Evolutionary conservation across 1,139 yeast genomes (phyloP), one percentile per base, ranked within the genome.

Genomic region (Saccharomyces pastorianus): DNA sequence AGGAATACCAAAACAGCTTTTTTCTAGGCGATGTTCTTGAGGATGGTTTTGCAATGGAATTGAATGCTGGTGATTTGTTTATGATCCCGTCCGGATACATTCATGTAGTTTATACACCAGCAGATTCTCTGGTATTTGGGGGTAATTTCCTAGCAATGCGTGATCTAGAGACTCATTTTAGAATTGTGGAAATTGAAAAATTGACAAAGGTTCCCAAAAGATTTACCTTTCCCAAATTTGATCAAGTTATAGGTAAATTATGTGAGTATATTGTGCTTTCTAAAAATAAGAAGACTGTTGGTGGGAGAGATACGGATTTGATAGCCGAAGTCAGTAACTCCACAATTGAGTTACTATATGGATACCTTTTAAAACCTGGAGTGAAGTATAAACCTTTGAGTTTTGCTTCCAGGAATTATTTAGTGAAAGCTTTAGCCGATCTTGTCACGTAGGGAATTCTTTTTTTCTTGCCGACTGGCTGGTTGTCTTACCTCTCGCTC

Each of bases 31-130:
- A 83, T 50, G 71, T 69, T 44, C 50, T 69, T 23, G 66, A 64
- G 42, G 57, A 73, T 26, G 91, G 96, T 3, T 75, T 86, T 54
- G 81, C 82, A 54, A 84, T 87, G n/a, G 79, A 81, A 11, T 71
- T 90, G 27, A 60, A 65, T 0, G 76, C 80, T 1, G 96, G 96
- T 0, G 96, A 90, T 66, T 77, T 89, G 27, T 77, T 90, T 69
- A 75, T 89, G 14, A 85, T 90, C 14, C 96, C 97, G 1, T 83
- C 95, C 52, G 96, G 96, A 0, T 90, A 96, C 95, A 89, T 90
- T 52, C 97, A 90, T 69, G 85, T 95, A 0, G 97, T 90, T 0
- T 82, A 83, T 64, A 89, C 96, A 0, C 95, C 96, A 0, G 72
- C 74, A 23, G 96, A 90, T 64, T 82, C 95, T 0, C 72, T 89